Evolutionary conservation across 140 eudicot genomes (phyloP), one percentile per base, ranked within the genome.

Genomic region (Oenanthe javanica): DNA sequence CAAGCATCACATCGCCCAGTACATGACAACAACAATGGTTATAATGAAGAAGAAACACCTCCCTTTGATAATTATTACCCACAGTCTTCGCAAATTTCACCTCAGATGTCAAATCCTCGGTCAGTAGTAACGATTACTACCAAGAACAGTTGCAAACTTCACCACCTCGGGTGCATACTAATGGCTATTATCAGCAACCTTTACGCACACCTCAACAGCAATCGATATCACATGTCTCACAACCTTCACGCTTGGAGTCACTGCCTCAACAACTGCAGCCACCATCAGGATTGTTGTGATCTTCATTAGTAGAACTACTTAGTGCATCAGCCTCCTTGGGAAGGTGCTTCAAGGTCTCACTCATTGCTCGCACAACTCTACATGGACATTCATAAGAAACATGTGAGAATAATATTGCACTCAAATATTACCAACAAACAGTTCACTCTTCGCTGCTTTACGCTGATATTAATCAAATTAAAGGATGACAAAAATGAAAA

Each of bases 281-380:
- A 12, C 66, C 54, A 12, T 49, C 54, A n/a, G n/a, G n/a, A n/a
- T n/a, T n/a, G n/a, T n/a, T n/a, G n/a, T n/a, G n/a, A n/a, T n/a
- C n/a, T n/a, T n/a, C n/a, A n/a, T n/a, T n/a, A n/a, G n/a, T n/a
- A n/a, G n/a, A n/a, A n/a, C n/a, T n/a, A n/a, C n/a, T n/a, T n/a
- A 78, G 86, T 21, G 72, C 90, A 52, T 86, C 86, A 47, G 72
- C 85, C 12, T 86, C 93, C 81, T 78, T 87, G 71, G 85, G 88
- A 79, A 87, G 89, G 80, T 86, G 84, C 87, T 93, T 93, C 85
- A 91, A 78, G 75, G 96, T 89, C 81, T 88, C 96, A 71, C 86
- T 91, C 91, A 93, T 93, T 75, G 93, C 96, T 76, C 98, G 86
- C 85, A 93, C 98, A 84, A 91, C 96, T 90, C 97, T 93, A 82